Evolutionary conservation across 169 alveolate genomes (phyloP).

Genomic region (Plasmodium gonderi): DNA sequence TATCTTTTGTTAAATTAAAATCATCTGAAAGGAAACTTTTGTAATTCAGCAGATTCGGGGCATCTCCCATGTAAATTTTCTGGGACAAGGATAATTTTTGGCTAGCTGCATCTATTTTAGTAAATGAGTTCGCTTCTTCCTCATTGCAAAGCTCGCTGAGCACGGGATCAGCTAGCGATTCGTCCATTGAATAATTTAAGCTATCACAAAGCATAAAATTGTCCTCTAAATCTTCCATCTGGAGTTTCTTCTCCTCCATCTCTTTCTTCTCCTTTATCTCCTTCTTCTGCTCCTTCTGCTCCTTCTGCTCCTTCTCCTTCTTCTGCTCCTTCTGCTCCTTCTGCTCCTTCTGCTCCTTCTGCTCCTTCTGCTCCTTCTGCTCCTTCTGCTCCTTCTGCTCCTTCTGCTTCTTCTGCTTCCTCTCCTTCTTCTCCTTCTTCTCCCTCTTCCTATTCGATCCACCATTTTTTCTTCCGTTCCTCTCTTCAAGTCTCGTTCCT

Average conservation of each 20-base stretch:
- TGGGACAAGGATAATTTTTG: neutral
- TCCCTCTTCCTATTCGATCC: neutral
- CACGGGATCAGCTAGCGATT: neutral
- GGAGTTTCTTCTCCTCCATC: neutral
- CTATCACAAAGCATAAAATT: neutral
- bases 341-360: too few relatives aligned
- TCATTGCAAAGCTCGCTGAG: neutral
- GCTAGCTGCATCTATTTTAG: neutral
- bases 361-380: neutral
- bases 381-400: neutral
- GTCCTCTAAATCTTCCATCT: neutral
- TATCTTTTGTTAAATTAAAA: neutral
- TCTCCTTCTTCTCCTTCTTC: neutral
- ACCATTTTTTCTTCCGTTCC: neutral
- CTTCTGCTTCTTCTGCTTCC: neutral
- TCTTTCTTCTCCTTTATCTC: neutral
- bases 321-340: neutral
- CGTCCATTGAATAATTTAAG: conserved; percentile 15
- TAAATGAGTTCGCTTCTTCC: neutral
- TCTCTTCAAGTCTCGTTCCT: neutral
- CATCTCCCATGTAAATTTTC: neutral
- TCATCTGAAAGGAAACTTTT: neutral
- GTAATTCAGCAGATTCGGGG: neutral
- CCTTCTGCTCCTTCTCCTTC: neutral
- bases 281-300: neutral